phyloP scores from a whole-genome alignment of 805 yeast genomes.

The Teunomyces cretensis region DNA sequence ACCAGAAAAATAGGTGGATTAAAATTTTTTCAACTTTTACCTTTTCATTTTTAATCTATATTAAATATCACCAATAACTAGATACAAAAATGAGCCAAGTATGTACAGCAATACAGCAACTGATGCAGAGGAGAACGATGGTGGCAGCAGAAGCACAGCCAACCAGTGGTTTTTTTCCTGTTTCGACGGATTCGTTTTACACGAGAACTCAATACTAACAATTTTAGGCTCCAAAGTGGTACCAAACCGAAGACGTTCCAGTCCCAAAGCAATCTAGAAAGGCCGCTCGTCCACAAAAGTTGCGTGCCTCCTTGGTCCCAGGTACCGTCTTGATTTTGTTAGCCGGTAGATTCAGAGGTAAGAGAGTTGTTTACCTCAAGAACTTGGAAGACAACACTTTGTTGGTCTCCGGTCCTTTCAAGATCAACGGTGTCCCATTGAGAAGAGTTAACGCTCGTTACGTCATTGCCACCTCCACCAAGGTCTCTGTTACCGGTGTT shows the following conservation, averaged over 20 bases:
- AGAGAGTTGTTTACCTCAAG: conserved; percentile 98
- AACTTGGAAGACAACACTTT: conserved; percentile 96
- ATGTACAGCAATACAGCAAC: conserved; percentile 1
- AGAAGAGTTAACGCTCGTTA: conserved; percentile 99
- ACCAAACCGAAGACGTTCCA: conserved; percentile 88
- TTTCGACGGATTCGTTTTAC: too few relatives aligned
- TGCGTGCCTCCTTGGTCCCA: conserved; percentile 94
- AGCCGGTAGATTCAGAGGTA: conserved; percentile 99
- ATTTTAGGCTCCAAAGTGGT: conserved; percentile 80
- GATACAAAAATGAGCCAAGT: conserved; percentile 21
- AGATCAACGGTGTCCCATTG: conserved; percentile 98
- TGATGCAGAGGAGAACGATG: background rate
- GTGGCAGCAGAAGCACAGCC: background rate
- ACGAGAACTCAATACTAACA: conserved; percentile 19
- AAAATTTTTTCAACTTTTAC: conserved; percentile 10
- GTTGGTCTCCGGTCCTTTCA: conserved; percentile 98
- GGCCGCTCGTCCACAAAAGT: conserved; percentile 88
- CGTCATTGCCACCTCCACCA: conserved; percentile 98
- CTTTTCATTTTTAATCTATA: conserved; percentile 10
- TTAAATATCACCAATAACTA: conserved; percentile 16
- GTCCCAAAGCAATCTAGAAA: conserved; percentile 88
- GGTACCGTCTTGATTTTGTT: conserved; percentile 96
- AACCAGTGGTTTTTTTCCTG: too few relatives aligned
- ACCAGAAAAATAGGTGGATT: conserved; percentile 12
- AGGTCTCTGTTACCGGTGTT: conserved; percentile 74